Conservation (phyloP, 768 basidiomycete species). For the Kwoniella newhampshirensis region DNA sequence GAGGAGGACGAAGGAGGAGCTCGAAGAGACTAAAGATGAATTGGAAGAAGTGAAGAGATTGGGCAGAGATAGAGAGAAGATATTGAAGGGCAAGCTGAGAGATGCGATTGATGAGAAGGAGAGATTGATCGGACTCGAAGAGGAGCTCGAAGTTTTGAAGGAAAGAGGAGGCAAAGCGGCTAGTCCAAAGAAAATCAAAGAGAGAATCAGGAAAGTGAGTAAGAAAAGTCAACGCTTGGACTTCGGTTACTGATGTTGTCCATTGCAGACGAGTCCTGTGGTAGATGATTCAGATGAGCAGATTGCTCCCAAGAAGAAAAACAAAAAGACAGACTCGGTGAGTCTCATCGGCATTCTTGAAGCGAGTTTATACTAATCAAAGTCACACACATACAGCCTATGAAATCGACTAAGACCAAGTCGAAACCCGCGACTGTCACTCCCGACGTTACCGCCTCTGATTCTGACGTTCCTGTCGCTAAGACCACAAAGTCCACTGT, state of each 20-base stretch:
- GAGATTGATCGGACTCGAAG: constrained; percentile 24
- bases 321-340: constrained; percentile 21
- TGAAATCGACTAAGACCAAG: constrained; percentile 6
- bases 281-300: constrained; percentile 22
- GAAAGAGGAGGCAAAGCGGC: neutral
- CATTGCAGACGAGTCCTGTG: constrained; percentile 14
- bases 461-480: constrained; percentile 7
- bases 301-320: constrained; percentile 21
- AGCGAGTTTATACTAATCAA: neutral
- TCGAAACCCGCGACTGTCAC: neutral
- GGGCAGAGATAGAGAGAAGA: constrained; percentile 35
- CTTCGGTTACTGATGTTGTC: neutral
- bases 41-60: constrained; percentile 24
- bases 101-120: constrained; percentile 30
- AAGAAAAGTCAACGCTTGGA: neutral
- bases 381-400: constrained; percentile 2
- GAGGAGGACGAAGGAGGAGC: constrained; percentile 26
- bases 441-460: constrained; percentile 2
- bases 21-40: constrained; percentile 36
- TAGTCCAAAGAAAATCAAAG: constrained; percentile 9
- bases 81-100: constrained; percentile 32
- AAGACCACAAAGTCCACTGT: constrained; percentile 8
- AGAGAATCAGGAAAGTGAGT: constrained; percentile 21
- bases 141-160: constrained; percentile 17
- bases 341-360: neutral